Conservation (phyloP, 2,329 filamentous ascomycete genomes). For the Xylaria sp. region DNA sequence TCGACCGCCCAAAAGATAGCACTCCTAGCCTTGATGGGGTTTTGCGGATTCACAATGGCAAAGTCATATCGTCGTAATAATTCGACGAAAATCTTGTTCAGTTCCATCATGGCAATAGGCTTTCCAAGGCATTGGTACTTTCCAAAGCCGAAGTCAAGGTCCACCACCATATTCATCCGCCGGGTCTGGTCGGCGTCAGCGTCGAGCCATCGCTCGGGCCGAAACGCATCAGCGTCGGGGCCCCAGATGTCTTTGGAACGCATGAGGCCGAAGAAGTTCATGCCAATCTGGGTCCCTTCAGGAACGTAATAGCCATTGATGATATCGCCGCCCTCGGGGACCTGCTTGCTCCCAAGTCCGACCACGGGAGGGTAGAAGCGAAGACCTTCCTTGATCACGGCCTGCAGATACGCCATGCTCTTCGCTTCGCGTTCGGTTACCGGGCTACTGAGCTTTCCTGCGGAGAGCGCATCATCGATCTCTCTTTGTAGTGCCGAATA, state of each 20-base stretch:
- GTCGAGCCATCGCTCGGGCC: slow-evolving; percentile 59
- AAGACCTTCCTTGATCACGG: slow-evolving; percentile 55
- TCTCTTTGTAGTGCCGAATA: slow-evolving; percentile 40
- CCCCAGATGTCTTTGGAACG: slow-evolving; percentile 52
- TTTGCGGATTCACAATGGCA: slow-evolving; percentile 40
- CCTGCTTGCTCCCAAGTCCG: slow-evolving; percentile 48
- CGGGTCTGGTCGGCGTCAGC: slow-evolving; percentile 46
- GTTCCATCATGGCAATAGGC: slow-evolving; percentile 57
- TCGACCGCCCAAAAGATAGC: slow-evolving; percentile 43
- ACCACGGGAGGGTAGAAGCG: slow-evolving; percentile 53
- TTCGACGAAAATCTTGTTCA: slow-evolving; percentile 57
- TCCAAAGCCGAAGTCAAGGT: slow-evolving; percentile 55
- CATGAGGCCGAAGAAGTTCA: slow-evolving; percentile 54
- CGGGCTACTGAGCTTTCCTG: slow-evolving; percentile 45
- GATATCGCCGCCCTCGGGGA: slow-evolving; percentile 48
- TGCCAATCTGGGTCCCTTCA: slow-evolving; percentile 53
- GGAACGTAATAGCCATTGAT: slow-evolving; percentile 51
- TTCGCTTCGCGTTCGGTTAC: slow-evolving; percentile 46
- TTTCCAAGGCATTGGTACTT: slow-evolving; percentile 56
- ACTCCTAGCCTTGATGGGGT: slow-evolving; percentile 38
- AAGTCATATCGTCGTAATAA: slow-evolving; percentile 44
- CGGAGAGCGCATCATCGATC: slow-evolving; percentile 35
- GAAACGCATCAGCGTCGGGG: slow-evolving; percentile 50
- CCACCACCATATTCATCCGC: slow-evolving; percentile 51
- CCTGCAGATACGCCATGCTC: slow-evolving; percentile 52